Evolutionary conservation across 805 yeast genomes (phyloP), one percentile per base, ranked within the genome.

Genomic region (Metschnikowia arizonensis): DNA sequence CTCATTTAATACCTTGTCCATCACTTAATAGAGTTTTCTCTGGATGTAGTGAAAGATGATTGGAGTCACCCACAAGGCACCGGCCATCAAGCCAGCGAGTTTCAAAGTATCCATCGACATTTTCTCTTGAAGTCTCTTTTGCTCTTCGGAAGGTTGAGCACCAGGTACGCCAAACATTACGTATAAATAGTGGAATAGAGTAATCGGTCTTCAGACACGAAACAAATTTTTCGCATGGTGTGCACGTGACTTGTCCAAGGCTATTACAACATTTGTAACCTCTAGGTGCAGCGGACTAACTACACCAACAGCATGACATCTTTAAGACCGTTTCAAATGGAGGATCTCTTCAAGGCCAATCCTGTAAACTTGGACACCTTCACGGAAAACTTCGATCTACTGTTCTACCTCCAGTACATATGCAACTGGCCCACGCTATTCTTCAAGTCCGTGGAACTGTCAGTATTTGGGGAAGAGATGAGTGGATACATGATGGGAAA

Each of bases 401-500:
- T 81, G 39, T 93, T 89, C 61, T 93, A 93, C 60, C 75, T 86
- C 14, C 88, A 88, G 54, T 93, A 93, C 58, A 69, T 93, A 44
- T 74, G 81, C 7, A 74, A 78, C 42, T 90, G 97, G 97, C 98
- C 99, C 5, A 76, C 88, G 28, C 68, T 93, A 37, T 85, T 89
- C 64, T 91, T 89, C 77, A 85, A 88, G 60, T 79, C 90, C 9
- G 68, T 67, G 2, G 82, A 77, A 50, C 28, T 21, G 34, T 17
- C 42, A 3, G 35, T 21, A 5, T 39, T 17, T 17, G 42, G 42
- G 3, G 45, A 35, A 8, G 48, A 40, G 35, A 66, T 71, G 24
- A 72, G 86, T 28, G 91, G 90, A 0, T 85, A 85, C 60, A 83
- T 93, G 95, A 81, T 93, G 81, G 98, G 95, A n/a, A 93, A 93